phyloP scores from a whole-genome alignment of 345 rosid genomes.

The Angophora floribunda region DNA sequence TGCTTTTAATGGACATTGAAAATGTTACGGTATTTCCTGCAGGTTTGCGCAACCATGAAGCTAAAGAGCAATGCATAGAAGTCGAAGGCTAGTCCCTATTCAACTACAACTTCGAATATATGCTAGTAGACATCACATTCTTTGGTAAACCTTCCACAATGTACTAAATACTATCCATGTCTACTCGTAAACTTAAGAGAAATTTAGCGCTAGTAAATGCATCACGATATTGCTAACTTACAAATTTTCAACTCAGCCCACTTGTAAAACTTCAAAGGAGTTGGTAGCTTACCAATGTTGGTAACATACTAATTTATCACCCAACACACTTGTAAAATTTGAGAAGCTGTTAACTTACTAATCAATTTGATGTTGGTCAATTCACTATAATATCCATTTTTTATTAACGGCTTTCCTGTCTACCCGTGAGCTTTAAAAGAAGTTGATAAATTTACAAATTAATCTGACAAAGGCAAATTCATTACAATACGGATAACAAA shows the following conservation, averaged over 20 bases:
- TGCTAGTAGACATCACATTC: not conserved
- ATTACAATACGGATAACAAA: not conserved
- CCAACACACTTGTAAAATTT: accelerated
- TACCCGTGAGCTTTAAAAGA: not conserved
- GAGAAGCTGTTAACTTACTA: not conserved
- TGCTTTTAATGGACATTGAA: not conserved
- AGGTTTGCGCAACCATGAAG: not conserved
- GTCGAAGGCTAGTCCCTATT: not conserved
- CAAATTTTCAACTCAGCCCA: not conserved
- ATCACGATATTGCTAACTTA: not conserved
- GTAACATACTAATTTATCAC: not conserved
- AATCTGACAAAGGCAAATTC: not conserved
- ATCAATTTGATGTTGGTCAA: not conserved
- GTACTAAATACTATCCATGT: not conserved
- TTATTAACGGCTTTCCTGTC: not conserved
- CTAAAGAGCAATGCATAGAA: not conserved
- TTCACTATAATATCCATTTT: not conserved
- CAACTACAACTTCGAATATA: not conserved
- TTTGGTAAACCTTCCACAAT: not conserved
- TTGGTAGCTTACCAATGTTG: not conserved
- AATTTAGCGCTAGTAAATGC: not conserved
- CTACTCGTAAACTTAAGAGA: not conserved
- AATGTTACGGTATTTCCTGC: not conserved
- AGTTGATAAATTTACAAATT: not conserved
- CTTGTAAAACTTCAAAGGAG: not conserved